phyloP scores from a whole-genome alignment of 257 asterid genomes.

The Thymus quinquecostatus region DNA sequence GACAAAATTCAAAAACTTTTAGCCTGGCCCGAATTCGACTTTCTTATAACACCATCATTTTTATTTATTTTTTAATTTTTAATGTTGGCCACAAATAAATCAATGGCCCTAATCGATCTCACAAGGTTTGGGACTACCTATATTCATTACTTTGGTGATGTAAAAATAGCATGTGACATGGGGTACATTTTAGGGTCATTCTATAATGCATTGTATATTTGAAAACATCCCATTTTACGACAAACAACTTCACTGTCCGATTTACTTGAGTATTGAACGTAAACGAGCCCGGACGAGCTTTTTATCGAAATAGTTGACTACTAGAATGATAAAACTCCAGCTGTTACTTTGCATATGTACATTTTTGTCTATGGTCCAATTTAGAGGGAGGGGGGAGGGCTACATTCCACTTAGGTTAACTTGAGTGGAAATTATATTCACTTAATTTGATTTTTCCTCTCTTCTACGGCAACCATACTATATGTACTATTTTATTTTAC shows the following conservation, averaged over 20 bases:
- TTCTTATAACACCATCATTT: not conserved
- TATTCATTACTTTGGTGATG: not conserved
- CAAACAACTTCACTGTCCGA: no score
- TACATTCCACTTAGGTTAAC: not conserved
- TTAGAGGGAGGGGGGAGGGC: slow-evolving; percentile 28
- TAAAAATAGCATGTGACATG: slow-evolving; percentile 7
- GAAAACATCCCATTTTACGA: no score
- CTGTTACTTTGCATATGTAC: not conserved
- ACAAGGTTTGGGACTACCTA: no score
- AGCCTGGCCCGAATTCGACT: not conserved
- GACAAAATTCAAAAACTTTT: not conserved
- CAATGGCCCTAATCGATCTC: no score
- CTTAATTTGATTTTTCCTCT: slow-evolving; percentile 1
- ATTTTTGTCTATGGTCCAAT: slow-evolving; percentile 25
- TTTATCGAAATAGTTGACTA: slow-evolving; percentile 1
- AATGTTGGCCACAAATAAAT: not conserved
- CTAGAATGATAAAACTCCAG: not conserved
- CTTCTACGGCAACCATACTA: not conserved
- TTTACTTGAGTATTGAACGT: no score
- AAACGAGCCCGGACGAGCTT: not conserved
- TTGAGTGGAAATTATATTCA: slow-evolving; percentile 15
- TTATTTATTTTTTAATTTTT: not conserved
- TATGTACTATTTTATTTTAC: not conserved
- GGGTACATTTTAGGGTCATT: not conserved
- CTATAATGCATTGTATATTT: no score